Percentiles rank a stretch among this genome's conserved stretches.
These are phyloP conservation scores for Porcisia hertigi DNA, from an alignment of 208 protist species.

Conservation along the genomic window DNA sequence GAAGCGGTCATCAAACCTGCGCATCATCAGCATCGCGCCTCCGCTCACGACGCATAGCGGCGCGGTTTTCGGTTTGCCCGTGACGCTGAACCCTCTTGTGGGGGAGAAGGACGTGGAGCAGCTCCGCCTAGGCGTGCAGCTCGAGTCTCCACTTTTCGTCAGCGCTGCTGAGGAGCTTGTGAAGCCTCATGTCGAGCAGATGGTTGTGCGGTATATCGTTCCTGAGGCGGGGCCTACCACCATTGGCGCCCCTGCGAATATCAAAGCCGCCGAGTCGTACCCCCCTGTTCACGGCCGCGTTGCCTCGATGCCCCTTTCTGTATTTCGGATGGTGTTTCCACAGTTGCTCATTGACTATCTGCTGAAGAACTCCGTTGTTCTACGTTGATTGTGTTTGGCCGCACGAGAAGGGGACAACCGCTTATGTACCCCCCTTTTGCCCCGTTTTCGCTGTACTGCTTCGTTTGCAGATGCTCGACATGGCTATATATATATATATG, in stretches of 20 bases:
- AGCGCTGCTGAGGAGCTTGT: slow-evolving; percentile 36
- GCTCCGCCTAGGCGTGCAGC: slow-evolving; percentile 40
- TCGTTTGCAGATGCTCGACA: background rate
- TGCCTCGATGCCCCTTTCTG: slow-evolving; percentile 67
- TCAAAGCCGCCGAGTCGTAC: background rate
- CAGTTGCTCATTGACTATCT: slow-evolving; percentile 84
- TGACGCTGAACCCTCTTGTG: slow-evolving; percentile 39
- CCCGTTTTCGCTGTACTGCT: background rate
- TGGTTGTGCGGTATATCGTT: slow-evolving; percentile 68
- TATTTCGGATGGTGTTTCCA: slow-evolving; percentile 73
- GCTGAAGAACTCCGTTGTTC: slow-evolving; percentile 55
- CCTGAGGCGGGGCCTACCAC: slow-evolving; percentile 1
- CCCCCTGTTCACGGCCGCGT: slow-evolving; percentile 6
- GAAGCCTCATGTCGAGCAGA: slow-evolving; percentile 45
- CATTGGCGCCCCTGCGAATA: background rate
- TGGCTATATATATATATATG: too few species aligned
- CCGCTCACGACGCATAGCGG: slow-evolving; percentile 32
- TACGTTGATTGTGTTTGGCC: slow-evolving; percentile 28
- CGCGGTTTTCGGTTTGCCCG: slow-evolving; percentile 27
- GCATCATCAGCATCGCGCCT: slow-evolving; percentile 64
- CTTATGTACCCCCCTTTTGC: too few species aligned
- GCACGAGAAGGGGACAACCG: background rate
- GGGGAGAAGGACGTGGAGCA: slow-evolving; percentile 51
- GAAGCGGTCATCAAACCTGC: slow-evolving; percentile 24
- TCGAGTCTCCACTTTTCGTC: slow-evolving; percentile 20